phyloP scores from a whole-genome alignment of 106 monocot genomes.

The Platanthera guangdongensis region DNA sequence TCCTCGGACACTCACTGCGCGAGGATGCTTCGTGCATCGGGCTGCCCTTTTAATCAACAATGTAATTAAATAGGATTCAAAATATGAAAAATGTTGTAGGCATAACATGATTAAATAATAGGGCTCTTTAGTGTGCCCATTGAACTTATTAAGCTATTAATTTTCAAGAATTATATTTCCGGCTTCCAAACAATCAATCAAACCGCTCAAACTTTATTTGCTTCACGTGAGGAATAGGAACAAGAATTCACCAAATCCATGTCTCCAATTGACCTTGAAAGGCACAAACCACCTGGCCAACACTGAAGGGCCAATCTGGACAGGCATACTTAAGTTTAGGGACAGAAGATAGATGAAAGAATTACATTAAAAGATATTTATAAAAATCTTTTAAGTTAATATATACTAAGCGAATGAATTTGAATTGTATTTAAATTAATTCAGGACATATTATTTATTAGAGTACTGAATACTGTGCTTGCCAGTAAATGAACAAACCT shows the following conservation, averaged over 20 bases:
- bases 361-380: too few species aligned
- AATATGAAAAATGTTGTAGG: not conserved
- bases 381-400: not conserved
- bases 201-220: slow-evolving; percentile 65
- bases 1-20: too few species aligned
- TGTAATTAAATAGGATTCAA: not conserved
- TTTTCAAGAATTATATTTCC: not conserved
- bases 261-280: slow-evolving; percentile 80
- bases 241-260: slow-evolving; percentile 74
- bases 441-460: not conserved
- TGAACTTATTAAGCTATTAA: not conserved
- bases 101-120: not conserved
- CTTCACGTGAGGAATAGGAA: slow-evolving; percentile 83
- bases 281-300: slow-evolving; percentile 81
- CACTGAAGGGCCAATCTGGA: slow-evolving; percentile 82
- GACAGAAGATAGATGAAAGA: not conserved
- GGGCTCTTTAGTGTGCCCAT: not conserved
- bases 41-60: not conserved
- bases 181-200: not conserved
- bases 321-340: not conserved
- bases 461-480: not conserved
- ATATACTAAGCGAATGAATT: not conserved
- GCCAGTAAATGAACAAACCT: not conserved
- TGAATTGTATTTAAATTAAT: not conserved
- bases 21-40: too few species aligned